A percentile compares a stretch with the other conserved stretches of the same genome.
phyloP scores from a whole-genome alignment of 202 grass and related monocot genomes.

The Miscanthus sacchariflorus region DNA sequence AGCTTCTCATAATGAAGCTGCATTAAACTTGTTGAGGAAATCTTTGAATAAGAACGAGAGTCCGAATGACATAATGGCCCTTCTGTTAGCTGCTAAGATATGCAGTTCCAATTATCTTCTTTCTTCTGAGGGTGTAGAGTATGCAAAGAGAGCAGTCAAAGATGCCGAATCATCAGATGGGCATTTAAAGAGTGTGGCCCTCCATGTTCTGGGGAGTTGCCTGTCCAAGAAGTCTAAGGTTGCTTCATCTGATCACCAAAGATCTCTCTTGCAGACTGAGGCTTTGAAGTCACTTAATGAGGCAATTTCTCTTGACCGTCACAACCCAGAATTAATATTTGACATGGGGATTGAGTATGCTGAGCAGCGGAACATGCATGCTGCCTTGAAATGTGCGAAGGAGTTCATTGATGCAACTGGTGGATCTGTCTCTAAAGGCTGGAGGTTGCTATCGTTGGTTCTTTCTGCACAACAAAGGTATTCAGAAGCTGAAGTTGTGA shows the following conservation, averaged over 20 bases:
- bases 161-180: constrained; percentile 55
- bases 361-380: constrained; percentile 81
- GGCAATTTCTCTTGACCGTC: constrained; percentile 59
- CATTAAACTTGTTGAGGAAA: constrained; percentile 86
- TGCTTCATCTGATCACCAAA: constrained; percentile 84
- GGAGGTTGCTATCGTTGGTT: constrained; percentile 88
- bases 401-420: constrained; percentile 88
- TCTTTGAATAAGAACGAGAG: constrained; percentile 83
- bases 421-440: constrained; percentile 88
- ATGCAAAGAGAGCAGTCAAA: constrained; percentile 74
- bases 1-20: constrained; percentile 64
- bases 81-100: constrained; percentile 90
- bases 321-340: constrained; percentile 78
- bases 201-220: constrained; percentile 79
- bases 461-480: constrained; percentile 89
- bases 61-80: constrained; percentile 73
- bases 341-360: constrained; percentile 86
- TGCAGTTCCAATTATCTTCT: constrained; percentile 67
- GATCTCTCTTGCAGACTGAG: constrained; percentile 80
- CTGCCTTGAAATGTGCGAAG: constrained; percentile 87
- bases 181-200: constrained; percentile 79
- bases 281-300: constrained; percentile 81
- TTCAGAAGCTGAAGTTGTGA: constrained; percentile 83
- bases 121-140: constrained; percentile 83
- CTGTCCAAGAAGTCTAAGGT: constrained; percentile 76